A percentile compares a stretch with the other conserved stretches of the same genome.
Conservation (phyloP, 495 filamentous ascomycete species). For the Penicillium angulare region DNA sequence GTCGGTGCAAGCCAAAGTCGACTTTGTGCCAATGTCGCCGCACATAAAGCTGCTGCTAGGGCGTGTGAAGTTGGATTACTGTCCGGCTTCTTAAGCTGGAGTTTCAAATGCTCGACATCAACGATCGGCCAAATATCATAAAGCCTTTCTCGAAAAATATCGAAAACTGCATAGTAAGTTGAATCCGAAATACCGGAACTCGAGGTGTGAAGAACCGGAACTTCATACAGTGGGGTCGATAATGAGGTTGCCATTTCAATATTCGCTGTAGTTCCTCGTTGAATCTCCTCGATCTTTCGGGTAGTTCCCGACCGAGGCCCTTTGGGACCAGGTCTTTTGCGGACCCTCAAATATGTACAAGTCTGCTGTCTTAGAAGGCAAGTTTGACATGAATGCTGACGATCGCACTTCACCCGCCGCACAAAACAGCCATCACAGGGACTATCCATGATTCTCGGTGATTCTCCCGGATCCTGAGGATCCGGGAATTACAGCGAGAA, state of each 20-base stretch:
- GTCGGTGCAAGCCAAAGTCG: constrained; percentile 6
- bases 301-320: constrained; percentile 12
- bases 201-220: neutral
- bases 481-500: constrained; percentile 14
- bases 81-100: neutral
- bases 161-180: constrained; percentile 8
- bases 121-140: constrained; percentile 19
- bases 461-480: neutral
- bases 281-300: constrained; percentile 13
- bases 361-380: constrained; percentile 9
- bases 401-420: constrained; percentile 19
- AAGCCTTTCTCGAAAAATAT: constrained; percentile 10
- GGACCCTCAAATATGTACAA: constrained; percentile 18
- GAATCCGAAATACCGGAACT: constrained; percentile 8
- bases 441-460: constrained; percentile 4
- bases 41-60: constrained; percentile 14
- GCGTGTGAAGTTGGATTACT: constrained; percentile 7
- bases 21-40: constrained; percentile 17
- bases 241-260: neutral
- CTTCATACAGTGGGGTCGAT: neutral
- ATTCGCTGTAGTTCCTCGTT: neutral
- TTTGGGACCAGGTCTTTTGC: constrained; percentile 17
- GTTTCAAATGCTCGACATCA: constrained; percentile 10
- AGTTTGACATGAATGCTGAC: constrained; percentile 13
- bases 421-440: constrained; percentile 19